Base-by-base conservation (phyloP, 202 grass and related monocot species). In the Dendrocalamus latiflorus region DNA sequence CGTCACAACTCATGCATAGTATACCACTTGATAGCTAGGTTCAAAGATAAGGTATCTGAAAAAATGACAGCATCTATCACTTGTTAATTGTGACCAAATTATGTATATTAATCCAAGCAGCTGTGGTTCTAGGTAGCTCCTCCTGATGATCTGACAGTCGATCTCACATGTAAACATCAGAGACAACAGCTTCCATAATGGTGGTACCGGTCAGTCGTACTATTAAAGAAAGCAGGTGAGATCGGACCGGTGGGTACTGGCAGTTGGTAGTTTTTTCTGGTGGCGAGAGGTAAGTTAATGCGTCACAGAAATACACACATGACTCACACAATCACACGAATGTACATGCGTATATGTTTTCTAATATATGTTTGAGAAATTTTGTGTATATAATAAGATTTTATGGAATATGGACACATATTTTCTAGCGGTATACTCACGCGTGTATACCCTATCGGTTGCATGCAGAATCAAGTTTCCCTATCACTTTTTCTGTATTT, bases 181-280 rank as follows among this genome's bases (percentile, higher is more conserved):
- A 59, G 42, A 57, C 13, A 69, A 50, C 84, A 86, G 73, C 70
- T 83, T 84, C 49, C 45, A 65, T 43, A 82, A 74, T 74, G 34
- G 17, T 30, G 17, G 43, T 63, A 53, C 44, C 22, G 41, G 41
- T 62, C 17, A 54, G 55, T 43, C 25, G 22, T 43, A 44, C 6
- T 38, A 81, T 75, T 86, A 86, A 80, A 80, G 59, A 67, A 68
- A 60, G 77, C 85, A 33, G 70, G 47, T 70, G 71, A 76, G 70
- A 68, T 75, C 51, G 41, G 22, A 24, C 8, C 71, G 64, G 78
- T 60, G 15, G 62, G 58, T 65, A 55, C 45, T 58, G 79, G 72
- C 73, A 56, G 79, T 87, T 87, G 85, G 79, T 45, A 54, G 79
- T 83, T 87, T 83, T 83, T 83, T 87, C 86, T 3, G 79, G 79